These are phyloP conservation scores for Alnus glutinosa DNA, from an alignment of 306 rosid genomes.

Conservation along the genomic window DNA sequence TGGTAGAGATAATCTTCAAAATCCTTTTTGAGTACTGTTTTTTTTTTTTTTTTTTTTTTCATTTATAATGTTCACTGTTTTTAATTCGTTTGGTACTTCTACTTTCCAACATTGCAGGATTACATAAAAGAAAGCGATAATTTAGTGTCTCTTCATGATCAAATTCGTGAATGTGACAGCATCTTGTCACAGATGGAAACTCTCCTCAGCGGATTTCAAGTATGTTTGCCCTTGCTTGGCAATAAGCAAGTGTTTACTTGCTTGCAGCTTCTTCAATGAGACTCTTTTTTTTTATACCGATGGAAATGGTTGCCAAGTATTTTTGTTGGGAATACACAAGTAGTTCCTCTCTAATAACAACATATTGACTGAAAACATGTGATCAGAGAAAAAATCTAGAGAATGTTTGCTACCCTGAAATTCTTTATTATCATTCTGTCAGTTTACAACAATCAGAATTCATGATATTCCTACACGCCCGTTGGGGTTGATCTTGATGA, in stretches of 20 bases:
- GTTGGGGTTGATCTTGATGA: not conserved
- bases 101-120: conserved; percentile 57
- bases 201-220: conserved; percentile 97
- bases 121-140: conserved; percentile 93
- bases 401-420: no score
- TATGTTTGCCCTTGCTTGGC: conserved; percentile 36
- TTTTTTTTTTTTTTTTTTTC: not conserved
- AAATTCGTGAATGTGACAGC: conserved; percentile 92
- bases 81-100: conserved; percentile 10
- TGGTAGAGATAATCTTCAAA: not conserved
- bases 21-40: not conserved
- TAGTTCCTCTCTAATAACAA: not conserved
- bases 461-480: not conserved
- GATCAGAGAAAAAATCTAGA: not conserved
- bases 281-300: not conserved
- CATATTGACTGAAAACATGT: not conserved
- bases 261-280: not conserved
- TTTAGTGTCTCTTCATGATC: conserved; percentile 94
- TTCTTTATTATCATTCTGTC: not conserved
- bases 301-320: not conserved
- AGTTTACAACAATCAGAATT: not conserved
- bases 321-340: not conserved
- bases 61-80: not conserved
- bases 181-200: conserved; percentile 98
- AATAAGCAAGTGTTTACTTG: conserved; percentile 14